Evolutionary conservation across 2,329 filamentous ascomycete genomes (phyloP), one percentile per base, ranked within the genome.

Genomic region (Teratosphaeria nubilosa): DNA sequence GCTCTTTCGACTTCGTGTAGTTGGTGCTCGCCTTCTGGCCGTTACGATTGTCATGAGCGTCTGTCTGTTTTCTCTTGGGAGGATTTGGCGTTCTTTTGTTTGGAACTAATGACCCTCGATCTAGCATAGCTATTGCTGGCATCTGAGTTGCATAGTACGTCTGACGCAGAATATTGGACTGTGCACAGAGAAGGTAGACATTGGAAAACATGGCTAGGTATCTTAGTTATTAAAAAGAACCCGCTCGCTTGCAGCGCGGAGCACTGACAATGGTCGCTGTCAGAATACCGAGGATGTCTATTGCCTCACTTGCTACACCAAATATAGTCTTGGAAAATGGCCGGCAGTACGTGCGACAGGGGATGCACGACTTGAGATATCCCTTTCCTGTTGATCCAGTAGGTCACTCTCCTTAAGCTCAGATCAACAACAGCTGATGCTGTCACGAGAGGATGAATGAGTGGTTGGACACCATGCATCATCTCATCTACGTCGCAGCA

Each of bases 391-490:
- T 34, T 31, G 57, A 56, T 48, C 2, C 41, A 22, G 41, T 31
- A 51, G 52, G 57, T 45, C 6, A 2, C 41, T 55, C 11, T 32
- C 13, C 14, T 16, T 16, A 20, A 16, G 5, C 22, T 5, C 10
- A 11, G 6, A 20, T 5, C 13, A 24, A 54, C 22, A 25, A 37
- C 30, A 34, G 53, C 20, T 32, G 31, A 24, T 56, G 14, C 7
- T 6, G 51, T 22, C 9, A 27, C 11, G 16, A 63, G 60, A 25
- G 24, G 20, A 60, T 62, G 55, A 55, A 50, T 34, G 56, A 56
- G 11, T 56, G 60, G 32, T 51, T 62, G 32, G 60, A 64, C 34
- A 53, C 52, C 32, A 13, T 62, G 14, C 60, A 62, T 41, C 50
- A 59, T 24, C n/a, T 57, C 41, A 50, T 59, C 20, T 57, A 60